phyloP scores from a whole-genome alignment of 148 eudicot genomes.

The Cornus kousa region DNA sequence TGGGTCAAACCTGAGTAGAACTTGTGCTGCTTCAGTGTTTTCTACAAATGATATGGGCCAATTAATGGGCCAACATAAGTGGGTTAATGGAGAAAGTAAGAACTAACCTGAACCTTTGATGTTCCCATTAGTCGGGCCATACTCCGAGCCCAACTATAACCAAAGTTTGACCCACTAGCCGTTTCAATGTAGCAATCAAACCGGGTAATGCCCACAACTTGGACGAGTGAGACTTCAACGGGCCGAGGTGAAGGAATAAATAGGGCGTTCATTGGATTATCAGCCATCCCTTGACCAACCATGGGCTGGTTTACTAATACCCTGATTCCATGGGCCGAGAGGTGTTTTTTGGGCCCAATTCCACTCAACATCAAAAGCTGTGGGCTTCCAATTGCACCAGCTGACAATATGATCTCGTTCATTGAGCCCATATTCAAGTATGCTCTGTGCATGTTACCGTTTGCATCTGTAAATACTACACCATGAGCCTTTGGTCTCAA shows the following conservation, averaged over 20 bases:
- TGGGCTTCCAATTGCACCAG: conserved; percentile 91
- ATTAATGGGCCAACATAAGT: too few species aligned
- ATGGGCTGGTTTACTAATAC: conserved; percentile 67
- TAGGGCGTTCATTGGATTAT: conserved; percentile 79
- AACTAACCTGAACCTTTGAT: conserved; percentile 43
- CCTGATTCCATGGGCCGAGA: conserved; percentile 38
- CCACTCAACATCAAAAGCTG: conserved; percentile 84
- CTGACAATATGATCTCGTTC: conserved; percentile 59
- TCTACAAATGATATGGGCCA: too few species aligned
- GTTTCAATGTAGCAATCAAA: conserved; percentile 63
- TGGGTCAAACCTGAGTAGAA: too few species aligned
- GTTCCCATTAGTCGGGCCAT: conserved; percentile 20
- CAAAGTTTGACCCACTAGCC: conserved; percentile 45
- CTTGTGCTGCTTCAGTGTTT: too few species aligned
- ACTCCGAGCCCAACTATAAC: conserved; percentile 20
- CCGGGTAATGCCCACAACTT: conserved; percentile 70
- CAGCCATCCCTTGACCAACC: conserved; percentile 86
- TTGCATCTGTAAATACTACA: conserved; percentile 54
- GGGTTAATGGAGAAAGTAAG: too few species aligned
- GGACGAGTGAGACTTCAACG: conserved; percentile 62
- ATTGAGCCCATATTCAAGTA: conserved; percentile 31
- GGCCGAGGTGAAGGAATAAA: conserved; percentile 53
- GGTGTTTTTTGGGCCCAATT: conserved; percentile 68
- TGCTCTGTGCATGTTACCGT: conserved; percentile 56
- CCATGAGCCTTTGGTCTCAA: conserved; percentile 52